Percentiles rank a stretch among this genome's conserved stretches.
These are phyloP conservation scores for Flaveria bidentis DNA, from an alignment of 129 eudicot species.

Conservation along the genomic window DNA sequence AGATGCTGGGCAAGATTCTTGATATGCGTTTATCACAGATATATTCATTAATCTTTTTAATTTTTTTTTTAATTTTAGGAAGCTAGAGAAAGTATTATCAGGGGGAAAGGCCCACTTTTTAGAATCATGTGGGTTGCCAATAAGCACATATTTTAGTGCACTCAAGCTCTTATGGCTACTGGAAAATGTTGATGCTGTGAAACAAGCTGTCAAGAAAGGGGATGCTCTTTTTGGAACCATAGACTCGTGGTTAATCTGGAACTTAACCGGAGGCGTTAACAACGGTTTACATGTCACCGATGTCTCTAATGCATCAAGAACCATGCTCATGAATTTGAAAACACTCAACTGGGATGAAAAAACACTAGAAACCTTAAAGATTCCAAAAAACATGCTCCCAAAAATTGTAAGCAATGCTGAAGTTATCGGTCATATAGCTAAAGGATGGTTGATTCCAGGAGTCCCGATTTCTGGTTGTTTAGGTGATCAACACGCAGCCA, in stretches of 20 bases:
- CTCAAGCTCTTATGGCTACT: conserved; percentile 80
- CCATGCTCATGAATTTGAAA: conserved; percentile 90
- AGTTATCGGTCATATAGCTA: conserved; percentile 65
- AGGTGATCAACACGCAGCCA: conserved; percentile 98
- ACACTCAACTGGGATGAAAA: conserved; percentile 75
- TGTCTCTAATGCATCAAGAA: conserved; percentile 89
- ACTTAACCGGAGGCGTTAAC: conserved; percentile 74
- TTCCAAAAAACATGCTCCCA: conserved; percentile 64
- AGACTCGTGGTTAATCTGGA: conserved; percentile 95
- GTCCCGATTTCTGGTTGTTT: conserved; percentile 93
- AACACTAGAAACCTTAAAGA: conserved; percentile 50
- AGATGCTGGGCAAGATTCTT: neutral
- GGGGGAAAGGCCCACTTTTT: conserved; percentile 85
- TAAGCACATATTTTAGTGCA: conserved; percentile 97
- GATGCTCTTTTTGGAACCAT: conserved; percentile 96
- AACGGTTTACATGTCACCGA: conserved; percentile 85
- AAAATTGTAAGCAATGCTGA: conserved; percentile 89
- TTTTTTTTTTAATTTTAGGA: conserved; percentile 50
- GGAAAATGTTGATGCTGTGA: conserved; percentile 75
- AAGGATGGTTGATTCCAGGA: conserved; percentile 82
- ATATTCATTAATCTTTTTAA: neutral
- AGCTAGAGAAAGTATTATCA: conserved; percentile 69
- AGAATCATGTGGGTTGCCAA: conserved; percentile 85
- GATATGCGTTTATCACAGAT: neutral
- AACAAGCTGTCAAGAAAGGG: conserved; percentile 64